Evolutionary conservation across 148 eudicot genomes (phyloP).

Genomic region (Beta vulgaris): DNA sequence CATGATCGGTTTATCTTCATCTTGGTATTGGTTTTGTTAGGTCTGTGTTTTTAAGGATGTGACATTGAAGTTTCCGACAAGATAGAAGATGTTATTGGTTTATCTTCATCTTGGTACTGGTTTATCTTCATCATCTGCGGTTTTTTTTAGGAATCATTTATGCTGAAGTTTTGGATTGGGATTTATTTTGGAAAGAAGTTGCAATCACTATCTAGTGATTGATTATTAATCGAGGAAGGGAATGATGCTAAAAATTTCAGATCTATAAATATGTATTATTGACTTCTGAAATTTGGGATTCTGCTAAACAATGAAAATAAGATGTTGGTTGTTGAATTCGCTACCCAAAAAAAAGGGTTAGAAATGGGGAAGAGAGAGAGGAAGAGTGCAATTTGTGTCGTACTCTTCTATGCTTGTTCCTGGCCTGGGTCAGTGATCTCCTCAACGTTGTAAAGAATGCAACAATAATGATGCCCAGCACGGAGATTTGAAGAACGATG

Average conservation of each 20-base stretch:
- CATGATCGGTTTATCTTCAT: neutral
- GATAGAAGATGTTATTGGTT: constrained; percentile 10
- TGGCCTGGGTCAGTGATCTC: too few species aligned
- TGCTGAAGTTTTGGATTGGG: neutral
- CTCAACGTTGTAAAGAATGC: too few species aligned
- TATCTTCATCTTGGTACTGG: neutral
- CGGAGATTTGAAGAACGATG: too few species aligned
- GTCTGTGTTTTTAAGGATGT: neutral
- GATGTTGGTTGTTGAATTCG: neutral
- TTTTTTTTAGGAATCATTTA: constrained; percentile 12
- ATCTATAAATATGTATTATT: constrained; percentile 14
- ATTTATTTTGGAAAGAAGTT: constrained; percentile 6
- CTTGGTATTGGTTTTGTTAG: neutral
- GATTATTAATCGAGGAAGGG: neutral
- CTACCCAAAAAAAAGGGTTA: neutral
- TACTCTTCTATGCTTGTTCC: too few species aligned
- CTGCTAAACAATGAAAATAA: neutral
- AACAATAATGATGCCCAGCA: too few species aligned
- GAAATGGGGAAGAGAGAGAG: constrained; percentile 3
- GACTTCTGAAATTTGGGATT: neutral
- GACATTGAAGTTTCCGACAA: constrained; percentile 27
- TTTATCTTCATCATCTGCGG: too few species aligned
- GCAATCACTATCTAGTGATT: constrained; percentile 7
- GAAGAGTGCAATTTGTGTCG: too few species aligned
- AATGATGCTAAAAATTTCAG: constrained; percentile 9